Percentiles rank a stretch among this genome's conserved stretches.
These are phyloP conservation scores for Colletotrichum lindemuthianum DNA, from an alignment of 2,329 filamentous ascomycete genomes.

Conservation along the genomic window DNA sequence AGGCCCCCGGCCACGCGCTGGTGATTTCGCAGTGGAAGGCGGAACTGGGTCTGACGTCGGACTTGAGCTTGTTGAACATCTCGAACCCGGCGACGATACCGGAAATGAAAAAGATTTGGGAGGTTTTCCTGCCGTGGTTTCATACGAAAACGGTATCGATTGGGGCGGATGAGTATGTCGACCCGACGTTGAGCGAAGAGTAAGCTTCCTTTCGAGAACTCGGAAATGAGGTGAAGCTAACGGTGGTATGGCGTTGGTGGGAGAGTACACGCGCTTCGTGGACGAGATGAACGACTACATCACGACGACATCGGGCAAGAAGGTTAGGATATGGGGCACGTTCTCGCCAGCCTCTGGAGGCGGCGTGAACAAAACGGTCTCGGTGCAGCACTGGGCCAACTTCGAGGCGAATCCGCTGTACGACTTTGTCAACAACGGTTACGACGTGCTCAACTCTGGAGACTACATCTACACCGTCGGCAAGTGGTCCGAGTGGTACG, in stretches of 20 bases:
- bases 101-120: slow-evolving; percentile 61
- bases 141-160: slow-evolving; percentile 64
- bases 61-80: slow-evolving; percentile 57
- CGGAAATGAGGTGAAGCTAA: not conserved
- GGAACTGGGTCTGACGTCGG: slow-evolving; percentile 57
- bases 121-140: slow-evolving; percentile 64
- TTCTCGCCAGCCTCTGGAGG: slow-evolving; percentile 35
- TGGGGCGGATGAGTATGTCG: slow-evolving; percentile 64
- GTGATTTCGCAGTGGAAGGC: slow-evolving; percentile 69
- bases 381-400: slow-evolving; percentile 50
- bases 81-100: slow-evolving; percentile 62
- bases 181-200: slow-evolving; percentile 44
- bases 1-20: slow-evolving; percentile 66
- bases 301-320: slow-evolving; percentile 47
- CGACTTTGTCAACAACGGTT: slow-evolving; percentile 39
- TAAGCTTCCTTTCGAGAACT: slow-evolving; percentile 31
- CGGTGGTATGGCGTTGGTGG: slow-evolving; percentile 44
- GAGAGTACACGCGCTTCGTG: slow-evolving; percentile 60
- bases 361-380: slow-evolving; percentile 36
- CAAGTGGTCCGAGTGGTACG: slow-evolving; percentile 38
- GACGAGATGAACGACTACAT: slow-evolving; percentile 53
- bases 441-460: slow-evolving; percentile 40
- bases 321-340: slow-evolving; percentile 64
- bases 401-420: slow-evolving; percentile 37
- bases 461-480: slow-evolving; percentile 40